These are phyloP conservation scores for Massarina eburnea DNA, from an alignment of 2,329 filamentous ascomycete genomes.

Conservation along the genomic window DNA sequence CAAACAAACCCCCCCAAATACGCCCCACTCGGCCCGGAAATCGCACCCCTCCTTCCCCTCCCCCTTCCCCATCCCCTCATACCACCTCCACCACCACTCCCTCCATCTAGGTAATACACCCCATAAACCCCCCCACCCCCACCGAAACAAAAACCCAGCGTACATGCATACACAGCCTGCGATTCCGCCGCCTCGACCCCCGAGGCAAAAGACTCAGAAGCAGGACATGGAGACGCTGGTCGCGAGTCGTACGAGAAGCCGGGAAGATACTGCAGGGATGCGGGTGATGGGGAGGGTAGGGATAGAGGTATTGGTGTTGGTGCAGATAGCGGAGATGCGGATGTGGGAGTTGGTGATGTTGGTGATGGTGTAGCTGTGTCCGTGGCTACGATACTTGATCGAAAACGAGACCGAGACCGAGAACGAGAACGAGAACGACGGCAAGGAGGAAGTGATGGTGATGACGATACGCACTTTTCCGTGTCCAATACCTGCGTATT, in stretches of 20 bases:
- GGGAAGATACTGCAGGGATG: too few species aligned
- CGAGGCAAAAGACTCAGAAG: too few species aligned
- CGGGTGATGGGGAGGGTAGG: neutral
- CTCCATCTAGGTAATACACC: conserved; percentile 3
- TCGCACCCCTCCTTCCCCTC: conserved; percentile 8
- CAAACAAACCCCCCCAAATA: neutral
- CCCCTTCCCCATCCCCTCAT: too few species aligned
- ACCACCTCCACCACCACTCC: neutral
- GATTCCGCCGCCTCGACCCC: neutral
- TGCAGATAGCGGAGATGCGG: too few species aligned
- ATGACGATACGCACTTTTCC: too few species aligned
- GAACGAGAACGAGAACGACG: neutral
- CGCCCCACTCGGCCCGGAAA: conserved; percentile 12
- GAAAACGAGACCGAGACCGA: too few species aligned
- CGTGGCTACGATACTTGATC: too few species aligned
- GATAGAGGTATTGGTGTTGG: neutral
- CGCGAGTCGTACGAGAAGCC: neutral
- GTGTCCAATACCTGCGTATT: too few species aligned
- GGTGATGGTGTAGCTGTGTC: neutral
- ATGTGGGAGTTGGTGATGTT: neutral
- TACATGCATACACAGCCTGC: neutral
- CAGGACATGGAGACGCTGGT: neutral
- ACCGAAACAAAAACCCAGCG: too few species aligned
- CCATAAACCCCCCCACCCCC: conserved; percentile 1
- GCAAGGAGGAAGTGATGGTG: neutral